Base-by-base conservation (phyloP, 192 early-diverging fungal genomes). In the Podila epigama region DNA sequence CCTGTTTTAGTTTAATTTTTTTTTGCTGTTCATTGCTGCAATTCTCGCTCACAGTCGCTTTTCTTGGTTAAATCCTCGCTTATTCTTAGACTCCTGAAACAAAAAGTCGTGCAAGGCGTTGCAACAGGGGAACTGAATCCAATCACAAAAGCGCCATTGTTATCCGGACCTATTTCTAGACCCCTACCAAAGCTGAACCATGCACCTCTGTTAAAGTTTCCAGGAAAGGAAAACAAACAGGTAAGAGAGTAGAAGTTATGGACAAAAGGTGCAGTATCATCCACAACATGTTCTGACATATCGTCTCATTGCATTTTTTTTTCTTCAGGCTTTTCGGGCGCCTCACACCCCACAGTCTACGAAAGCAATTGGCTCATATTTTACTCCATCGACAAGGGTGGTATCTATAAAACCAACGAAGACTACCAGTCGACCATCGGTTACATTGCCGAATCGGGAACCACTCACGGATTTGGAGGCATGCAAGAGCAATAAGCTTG, bases 111-210 rank as follows among this genome's bases (percentile, higher is more conserved):
- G 0, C 66, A 81, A 37, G 85, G 75, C 3, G 85, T 95, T 63
- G 92, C 92, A 1, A 64, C 68, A 27, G 90, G 87, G 25, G 57
- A 81, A 5, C n/a, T 92, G 15, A 79, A 93, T 59, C 94, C 92
- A 15, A 72, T 90, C 16, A 77, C 85, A 4, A 84, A 87, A 25
- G 44, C n/a, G 44, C 44, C 44, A 22, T 22, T 48, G n/a, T 18
- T 48, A 31, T 16, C 61, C 59, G 84, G 88, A 0, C 82, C 90
- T 5, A 72, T 8, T 4, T 28, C 16, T 27, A 20, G 40, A 2
- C 9, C 42, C 12, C 25, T 16, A 18, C 33, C 16, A 40, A 27
- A 12, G 4, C 33, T 55, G 2, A 39, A 15, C n/a, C 52, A 41
- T 11, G 50, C 25, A 25, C 18, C 34, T 28, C 31, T 29, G 18